Conservation (phyloP, 1,139 yeast genomes). For the Scheffersomyces parashehatae region DNA sequence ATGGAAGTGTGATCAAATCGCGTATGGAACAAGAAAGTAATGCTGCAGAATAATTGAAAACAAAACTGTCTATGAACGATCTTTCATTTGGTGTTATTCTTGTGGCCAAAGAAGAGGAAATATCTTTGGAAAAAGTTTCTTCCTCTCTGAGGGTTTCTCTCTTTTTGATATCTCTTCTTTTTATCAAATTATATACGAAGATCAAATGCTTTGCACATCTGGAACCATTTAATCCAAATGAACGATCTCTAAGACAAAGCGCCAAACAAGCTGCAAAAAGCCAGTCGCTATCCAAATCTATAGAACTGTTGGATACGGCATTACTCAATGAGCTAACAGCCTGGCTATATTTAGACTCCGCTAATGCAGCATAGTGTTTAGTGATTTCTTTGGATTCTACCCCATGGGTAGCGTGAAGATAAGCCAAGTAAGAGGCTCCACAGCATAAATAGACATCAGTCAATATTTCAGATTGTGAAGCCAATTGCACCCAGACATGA, state of each 20-base stretch:
- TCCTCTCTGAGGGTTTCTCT: constrained; percentile 16
- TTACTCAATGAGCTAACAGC: constrained; percentile 14
- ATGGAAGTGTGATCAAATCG: constrained; percentile 26
- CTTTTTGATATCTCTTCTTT: constrained; percentile 8
- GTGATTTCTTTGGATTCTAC: constrained; percentile 4
- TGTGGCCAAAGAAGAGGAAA: not conserved
- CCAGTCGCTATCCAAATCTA: constrained; percentile 27
- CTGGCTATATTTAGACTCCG: constrained; percentile 22
- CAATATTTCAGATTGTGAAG: constrained; percentile 27
- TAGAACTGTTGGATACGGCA: constrained; percentile 6
- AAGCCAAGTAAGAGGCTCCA: constrained; percentile 35
- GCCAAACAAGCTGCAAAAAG: constrained; percentile 34
- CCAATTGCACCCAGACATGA: constrained; percentile 16
- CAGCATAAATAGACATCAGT: constrained; percentile 36
- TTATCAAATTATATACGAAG: constrained; percentile 14
- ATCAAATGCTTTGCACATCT: constrained; percentile 27
- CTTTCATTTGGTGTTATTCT: constrained; percentile 24
- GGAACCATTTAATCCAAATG: constrained; percentile 25
- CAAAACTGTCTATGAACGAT: constrained; percentile 36
- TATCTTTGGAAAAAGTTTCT: constrained; percentile 3
- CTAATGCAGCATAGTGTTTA: constrained; percentile 11
- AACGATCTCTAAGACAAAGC: constrained; percentile 33
- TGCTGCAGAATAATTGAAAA: constrained; percentile 34
- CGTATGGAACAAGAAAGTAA: constrained; percentile 23
- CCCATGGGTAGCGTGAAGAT: constrained; percentile 4